These are phyloP conservation scores for Fusarium sambucinum DNA, from an alignment of 2,329 filamentous ascomycete species.

Conservation along the genomic window DNA sequence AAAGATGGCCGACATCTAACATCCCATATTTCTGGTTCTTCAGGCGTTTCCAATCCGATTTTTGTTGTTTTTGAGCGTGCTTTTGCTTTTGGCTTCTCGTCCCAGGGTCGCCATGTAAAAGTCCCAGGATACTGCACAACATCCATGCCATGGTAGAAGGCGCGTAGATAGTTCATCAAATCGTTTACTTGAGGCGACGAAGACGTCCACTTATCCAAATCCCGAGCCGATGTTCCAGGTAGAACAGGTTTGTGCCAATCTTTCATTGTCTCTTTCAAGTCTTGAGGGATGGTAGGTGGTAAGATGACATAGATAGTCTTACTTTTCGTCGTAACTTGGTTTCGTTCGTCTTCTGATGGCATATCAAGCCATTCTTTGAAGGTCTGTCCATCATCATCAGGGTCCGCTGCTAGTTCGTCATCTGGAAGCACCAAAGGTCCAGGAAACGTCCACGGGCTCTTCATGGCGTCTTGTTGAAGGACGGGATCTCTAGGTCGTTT, in stretches of 20 bases:
- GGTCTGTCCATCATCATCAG: conserved; percentile 64
- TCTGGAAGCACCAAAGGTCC: conserved; percentile 69
- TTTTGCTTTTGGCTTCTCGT: conserved; percentile 39
- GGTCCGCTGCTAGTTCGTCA: conserved; percentile 69
- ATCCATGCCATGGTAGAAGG: conserved; percentile 66
- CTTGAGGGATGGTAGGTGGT: conserved; percentile 56
- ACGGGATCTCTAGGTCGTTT: conserved; percentile 36
- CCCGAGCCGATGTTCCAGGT: conserved; percentile 3
- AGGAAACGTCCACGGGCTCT: conserved; percentile 60
- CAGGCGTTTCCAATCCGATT: conserved; percentile 60
- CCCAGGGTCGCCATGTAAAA: conserved; percentile 65
- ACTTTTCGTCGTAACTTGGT: conserved; percentile 59
- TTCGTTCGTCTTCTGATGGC: conserved; percentile 55
- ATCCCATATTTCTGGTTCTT: conserved; percentile 54
- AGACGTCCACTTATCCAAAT: conserved; percentile 19
- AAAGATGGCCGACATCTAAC: conserved; percentile 64
- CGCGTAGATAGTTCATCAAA: conserved; percentile 54
- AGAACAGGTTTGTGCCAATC: conserved; percentile 56
- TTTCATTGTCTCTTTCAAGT: conserved; percentile 54
- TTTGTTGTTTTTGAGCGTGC: conserved; percentile 42
- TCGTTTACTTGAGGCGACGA: conserved; percentile 48
- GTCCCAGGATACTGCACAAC: conserved; percentile 58
- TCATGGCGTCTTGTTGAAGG: conserved; percentile 21
- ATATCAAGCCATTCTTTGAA: conserved; percentile 62
- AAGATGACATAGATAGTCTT: conserved; percentile 67